These are phyloP conservation scores for Aspergillus sp. DNA, from an alignment of 2,329 filamentous ascomycete species.

Conservation along the genomic window DNA sequence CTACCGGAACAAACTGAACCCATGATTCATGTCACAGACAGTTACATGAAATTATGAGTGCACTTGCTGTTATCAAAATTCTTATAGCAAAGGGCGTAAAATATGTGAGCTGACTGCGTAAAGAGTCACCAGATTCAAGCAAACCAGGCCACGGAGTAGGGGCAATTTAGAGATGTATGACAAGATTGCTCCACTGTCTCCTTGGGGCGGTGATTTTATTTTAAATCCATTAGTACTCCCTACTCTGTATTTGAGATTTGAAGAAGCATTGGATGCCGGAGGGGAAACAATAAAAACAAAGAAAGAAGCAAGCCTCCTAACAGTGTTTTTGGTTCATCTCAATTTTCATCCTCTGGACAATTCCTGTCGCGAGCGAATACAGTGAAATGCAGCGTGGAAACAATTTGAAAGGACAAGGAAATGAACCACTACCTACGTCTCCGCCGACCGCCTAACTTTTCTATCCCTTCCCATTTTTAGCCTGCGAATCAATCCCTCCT, in stretches of 20 bases:
- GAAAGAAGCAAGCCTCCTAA: background rate
- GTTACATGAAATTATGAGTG: background rate
- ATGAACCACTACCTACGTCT: background rate
- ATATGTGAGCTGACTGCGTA: background rate
- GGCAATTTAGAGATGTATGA: background rate
- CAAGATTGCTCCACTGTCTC: no score
- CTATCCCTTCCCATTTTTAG: slow-evolving; percentile 1
- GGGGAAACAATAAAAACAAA: no score
- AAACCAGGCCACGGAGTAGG: background rate
- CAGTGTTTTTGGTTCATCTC: background rate
- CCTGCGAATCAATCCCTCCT: background rate
- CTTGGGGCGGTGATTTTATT: no score
- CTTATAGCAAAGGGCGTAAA: background rate
- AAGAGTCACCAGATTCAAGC: background rate
- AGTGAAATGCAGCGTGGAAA: background rate
- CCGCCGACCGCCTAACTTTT: slow-evolving; percentile 7
- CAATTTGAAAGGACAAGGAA: background rate
- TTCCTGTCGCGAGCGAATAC: background rate
- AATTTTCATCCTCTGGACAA: background rate
- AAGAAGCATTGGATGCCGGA: background rate
- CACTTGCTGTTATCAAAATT: background rate
- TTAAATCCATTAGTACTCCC: no score
- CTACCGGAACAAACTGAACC: background rate
- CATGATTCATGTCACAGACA: background rate
- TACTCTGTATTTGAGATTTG: no score